Evolutionary conservation across 805 yeast species (phyloP).

Genomic region (Lipomyces yamanashiensis): DNA sequence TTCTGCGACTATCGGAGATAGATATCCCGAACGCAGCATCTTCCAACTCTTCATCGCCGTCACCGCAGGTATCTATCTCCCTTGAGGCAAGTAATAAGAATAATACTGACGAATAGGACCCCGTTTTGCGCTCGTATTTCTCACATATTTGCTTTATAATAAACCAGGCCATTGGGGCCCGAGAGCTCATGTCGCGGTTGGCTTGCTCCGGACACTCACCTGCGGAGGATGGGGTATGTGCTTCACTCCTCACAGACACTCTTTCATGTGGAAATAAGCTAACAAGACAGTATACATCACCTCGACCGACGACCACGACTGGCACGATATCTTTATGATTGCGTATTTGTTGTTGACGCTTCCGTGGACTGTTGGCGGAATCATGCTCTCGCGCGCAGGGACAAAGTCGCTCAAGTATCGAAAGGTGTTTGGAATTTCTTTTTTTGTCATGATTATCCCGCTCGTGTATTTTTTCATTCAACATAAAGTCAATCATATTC

Average conservation of each 20-base stretch:
- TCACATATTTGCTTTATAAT: conserved; percentile 26
- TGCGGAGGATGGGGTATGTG: conserved; percentile 86
- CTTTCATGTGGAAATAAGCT: neutral
- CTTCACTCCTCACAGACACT: neutral
- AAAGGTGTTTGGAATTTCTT: conserved; percentile 58
- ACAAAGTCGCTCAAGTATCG: conserved; percentile 54
- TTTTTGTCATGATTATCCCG: conserved; percentile 78
- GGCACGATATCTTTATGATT: conserved; percentile 96
- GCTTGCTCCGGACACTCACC: conserved; percentile 86
- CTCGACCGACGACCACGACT: conserved; percentile 94
- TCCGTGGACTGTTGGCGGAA: conserved; percentile 82
- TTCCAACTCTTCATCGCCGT: conserved; percentile 91
- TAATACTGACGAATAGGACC: conserved; percentile 48
- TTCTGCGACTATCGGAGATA: conserved; percentile 94
- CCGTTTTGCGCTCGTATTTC: conserved; percentile 30
- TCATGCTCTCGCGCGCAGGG: conserved; percentile 56
- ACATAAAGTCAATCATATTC: conserved; percentile 81
- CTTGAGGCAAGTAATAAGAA: conserved; percentile 5
- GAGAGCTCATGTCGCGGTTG: conserved; percentile 51
- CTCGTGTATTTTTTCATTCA: conserved; percentile 87
- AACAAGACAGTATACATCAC: conserved; percentile 73
- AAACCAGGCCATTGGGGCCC: conserved; percentile 47
- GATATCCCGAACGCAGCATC: conserved; percentile 92
- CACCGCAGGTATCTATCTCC: conserved; percentile 64
- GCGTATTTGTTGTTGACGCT: conserved; percentile 82